phyloP scores from a whole-genome alignment of 495 filamentous ascomycete species.

The Aspergillus campestris region DNA sequence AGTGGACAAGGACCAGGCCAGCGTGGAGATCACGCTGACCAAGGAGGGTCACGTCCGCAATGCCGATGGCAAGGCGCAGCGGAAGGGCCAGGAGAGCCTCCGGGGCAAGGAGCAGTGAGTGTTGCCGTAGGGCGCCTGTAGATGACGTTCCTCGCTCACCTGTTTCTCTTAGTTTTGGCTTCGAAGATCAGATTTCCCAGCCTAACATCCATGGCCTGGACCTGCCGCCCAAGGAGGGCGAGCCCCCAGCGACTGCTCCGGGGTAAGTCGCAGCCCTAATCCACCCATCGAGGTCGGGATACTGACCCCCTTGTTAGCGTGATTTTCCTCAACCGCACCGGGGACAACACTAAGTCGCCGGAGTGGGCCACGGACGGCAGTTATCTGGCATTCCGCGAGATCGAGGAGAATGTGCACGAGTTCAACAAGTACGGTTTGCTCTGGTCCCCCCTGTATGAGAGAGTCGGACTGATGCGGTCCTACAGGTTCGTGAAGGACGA shows the following conservation, averaged over 20 bases:
- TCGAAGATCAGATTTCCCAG: constrained; percentile 23
- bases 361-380: constrained; percentile 28
- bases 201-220: constrained; percentile 22
- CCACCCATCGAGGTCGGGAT: constrained; percentile 1
- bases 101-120: constrained; percentile 8
- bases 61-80: not conserved
- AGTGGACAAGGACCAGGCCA: not conserved
- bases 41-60: constrained; percentile 6
- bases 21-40: constrained; percentile 1
- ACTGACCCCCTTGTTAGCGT: not conserved
- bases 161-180: constrained; percentile 19
- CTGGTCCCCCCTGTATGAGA: not conserved
- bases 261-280: constrained; percentile 11
- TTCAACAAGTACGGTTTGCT: constrained; percentile 15
- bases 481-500: constrained; percentile 9
- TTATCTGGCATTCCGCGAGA: constrained; percentile 29
- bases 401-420: constrained; percentile 27
- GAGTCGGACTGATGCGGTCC: not conserved
- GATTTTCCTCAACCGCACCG: constrained; percentile 9
- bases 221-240: constrained; percentile 3
- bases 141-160: not conserved
- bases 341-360: constrained; percentile 9
- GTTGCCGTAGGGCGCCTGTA: not conserved
- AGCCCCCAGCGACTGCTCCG: constrained; percentile 10
- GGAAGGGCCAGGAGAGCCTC: too few relatives aligned